Percentiles rank a stretch among this genome's conserved stretches.
These are phyloP conservation scores for Pterula multifida DNA, from an alignment of 1,284 basidiomycete genomes.

Conservation along the genomic window DNA sequence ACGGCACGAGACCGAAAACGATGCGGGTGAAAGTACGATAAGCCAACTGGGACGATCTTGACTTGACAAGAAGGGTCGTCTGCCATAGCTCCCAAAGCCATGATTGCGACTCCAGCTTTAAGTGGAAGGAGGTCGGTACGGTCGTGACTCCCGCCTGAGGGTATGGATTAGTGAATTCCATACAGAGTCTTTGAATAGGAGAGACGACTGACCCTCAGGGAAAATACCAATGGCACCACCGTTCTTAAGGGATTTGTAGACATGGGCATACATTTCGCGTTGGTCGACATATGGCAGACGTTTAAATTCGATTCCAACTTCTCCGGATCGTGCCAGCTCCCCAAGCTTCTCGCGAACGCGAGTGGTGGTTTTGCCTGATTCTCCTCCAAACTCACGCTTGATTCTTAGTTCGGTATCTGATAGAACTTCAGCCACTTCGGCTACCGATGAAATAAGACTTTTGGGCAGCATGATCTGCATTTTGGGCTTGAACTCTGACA, in stretches of 20 bases:
- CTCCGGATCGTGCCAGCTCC: constrained; percentile 41
- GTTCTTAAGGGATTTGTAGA: constrained; percentile 80
- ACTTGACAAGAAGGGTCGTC: constrained; percentile 80
- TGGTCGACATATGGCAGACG: constrained; percentile 82
- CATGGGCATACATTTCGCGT: constrained; percentile 89
- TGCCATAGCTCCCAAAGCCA: constrained; percentile 97
- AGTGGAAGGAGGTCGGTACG: constrained; percentile 89
- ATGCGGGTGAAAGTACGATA: constrained; percentile 94
- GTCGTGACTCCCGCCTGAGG: constrained; percentile 87
- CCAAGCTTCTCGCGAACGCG: constrained; percentile 57
- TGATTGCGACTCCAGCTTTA: constrained; percentile 92
- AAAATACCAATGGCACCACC: constrained; percentile 93
- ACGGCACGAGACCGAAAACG: constrained; percentile 92
- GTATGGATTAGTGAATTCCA: constrained; percentile 2
- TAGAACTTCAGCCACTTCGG: constrained; percentile 82
- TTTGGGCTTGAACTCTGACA: constrained; percentile 62
- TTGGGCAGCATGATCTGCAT: constrained; percentile 89
- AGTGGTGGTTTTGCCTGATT: constrained; percentile 64
- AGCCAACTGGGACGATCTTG: constrained; percentile 88
- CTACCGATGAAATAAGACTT: constrained; percentile 64
- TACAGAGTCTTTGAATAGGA: constrained; percentile 4
- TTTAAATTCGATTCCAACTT: constrained; percentile 64
- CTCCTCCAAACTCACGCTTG: constrained; percentile 85
- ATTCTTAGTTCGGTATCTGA: constrained; percentile 80
- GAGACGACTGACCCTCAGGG: constrained; percentile 64